Evolutionary conservation across 805 yeast genomes (phyloP).

Genomic region (Starmerella floris): DNA sequence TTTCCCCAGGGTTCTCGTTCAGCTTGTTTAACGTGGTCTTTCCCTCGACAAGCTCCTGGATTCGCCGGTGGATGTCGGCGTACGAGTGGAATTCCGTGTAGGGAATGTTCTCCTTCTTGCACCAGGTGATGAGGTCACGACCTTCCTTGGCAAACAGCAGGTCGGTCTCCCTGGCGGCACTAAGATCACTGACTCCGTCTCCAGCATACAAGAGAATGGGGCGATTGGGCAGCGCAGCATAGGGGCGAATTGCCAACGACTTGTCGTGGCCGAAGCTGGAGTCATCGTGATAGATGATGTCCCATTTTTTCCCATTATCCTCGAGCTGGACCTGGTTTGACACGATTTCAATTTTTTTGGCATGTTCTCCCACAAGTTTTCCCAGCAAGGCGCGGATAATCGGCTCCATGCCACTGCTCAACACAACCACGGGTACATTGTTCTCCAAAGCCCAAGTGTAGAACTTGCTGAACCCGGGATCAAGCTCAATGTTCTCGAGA

Average conservation of each 20-base stretch:
- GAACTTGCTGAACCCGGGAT: constrained; percentile 78
- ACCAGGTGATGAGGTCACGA: constrained; percentile 73
- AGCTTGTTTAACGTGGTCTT: constrained; percentile 21
- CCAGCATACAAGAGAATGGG: constrained; percentile 86
- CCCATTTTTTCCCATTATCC: constrained; percentile 51
- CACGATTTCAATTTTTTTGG: constrained; percentile 59
- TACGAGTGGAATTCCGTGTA: constrained; percentile 72
- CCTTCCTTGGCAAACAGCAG: constrained; percentile 87
- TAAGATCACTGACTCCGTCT: constrained; percentile 90
- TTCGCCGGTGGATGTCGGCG: constrained; percentile 53
- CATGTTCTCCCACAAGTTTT: constrained; percentile 67
- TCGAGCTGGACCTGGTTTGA: constrained; percentile 58
- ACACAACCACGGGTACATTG: constrained; percentile 61
- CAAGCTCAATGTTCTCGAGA: constrained; percentile 55
- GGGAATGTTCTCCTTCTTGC: constrained; percentile 67
- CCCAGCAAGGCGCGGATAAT: constrained; percentile 66
- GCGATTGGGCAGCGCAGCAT: constrained; percentile 30
- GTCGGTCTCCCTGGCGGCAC: constrained; percentile 93
- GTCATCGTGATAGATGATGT: constrained; percentile 72
- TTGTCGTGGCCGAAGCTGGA: constrained; percentile 92
- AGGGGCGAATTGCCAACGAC: constrained; percentile 56
- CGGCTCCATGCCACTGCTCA: constrained; percentile 89
- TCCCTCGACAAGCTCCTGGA: constrained; percentile 42
- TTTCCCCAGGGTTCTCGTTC: constrained; percentile 11
- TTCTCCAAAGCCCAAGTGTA: constrained; percentile 63